Conservation (phyloP, 805 yeast genomes). For the Torulaspora franciscae region DNA sequence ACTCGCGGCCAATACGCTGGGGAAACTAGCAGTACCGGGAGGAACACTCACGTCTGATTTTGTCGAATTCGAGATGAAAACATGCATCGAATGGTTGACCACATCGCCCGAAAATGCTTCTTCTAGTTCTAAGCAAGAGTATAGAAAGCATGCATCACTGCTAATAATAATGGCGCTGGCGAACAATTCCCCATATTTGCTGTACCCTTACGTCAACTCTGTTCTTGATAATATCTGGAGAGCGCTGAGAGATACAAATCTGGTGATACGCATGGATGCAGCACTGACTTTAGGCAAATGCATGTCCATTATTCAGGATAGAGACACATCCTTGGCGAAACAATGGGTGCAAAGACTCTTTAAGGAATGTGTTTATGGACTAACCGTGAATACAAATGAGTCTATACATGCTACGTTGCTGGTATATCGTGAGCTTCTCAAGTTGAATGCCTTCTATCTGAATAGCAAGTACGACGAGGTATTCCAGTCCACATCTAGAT, state of each 20-base stretch:
- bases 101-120: conserved; percentile 39
- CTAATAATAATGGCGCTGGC: conserved; percentile 79
- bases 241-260: conserved; percentile 75
- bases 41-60: conserved; percentile 86
- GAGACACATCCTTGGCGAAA: conserved; percentile 66
- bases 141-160: conserved; percentile 86
- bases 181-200: conserved; percentile 75
- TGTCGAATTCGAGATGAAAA: conserved; percentile 86
- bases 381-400: conserved; percentile 53
- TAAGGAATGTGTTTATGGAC: conserved; percentile 60
- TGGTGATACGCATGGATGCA: conserved; percentile 73
- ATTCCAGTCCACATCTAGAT: conserved; percentile 66
- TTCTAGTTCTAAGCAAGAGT: conserved; percentile 68
- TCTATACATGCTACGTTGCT: conserved; percentile 82
- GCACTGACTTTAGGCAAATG: conserved; percentile 77
- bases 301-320: conserved; percentile 67
- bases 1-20: conserved; percentile 80
- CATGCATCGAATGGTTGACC: conserved; percentile 86
- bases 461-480: conserved; percentile 68
- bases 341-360: conserved; percentile 71
- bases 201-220: conserved; percentile 71
- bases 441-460: conserved; percentile 67
- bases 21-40: conserved; percentile 84
- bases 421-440: conserved; percentile 73
- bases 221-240: conserved; percentile 82